A percentile compares a stretch with the other conserved stretches of the same genome.
These are phyloP conservation scores for Penstemon newberryi DNA, from an alignment of 257 asterid genomes.

Conservation along the genomic window DNA sequence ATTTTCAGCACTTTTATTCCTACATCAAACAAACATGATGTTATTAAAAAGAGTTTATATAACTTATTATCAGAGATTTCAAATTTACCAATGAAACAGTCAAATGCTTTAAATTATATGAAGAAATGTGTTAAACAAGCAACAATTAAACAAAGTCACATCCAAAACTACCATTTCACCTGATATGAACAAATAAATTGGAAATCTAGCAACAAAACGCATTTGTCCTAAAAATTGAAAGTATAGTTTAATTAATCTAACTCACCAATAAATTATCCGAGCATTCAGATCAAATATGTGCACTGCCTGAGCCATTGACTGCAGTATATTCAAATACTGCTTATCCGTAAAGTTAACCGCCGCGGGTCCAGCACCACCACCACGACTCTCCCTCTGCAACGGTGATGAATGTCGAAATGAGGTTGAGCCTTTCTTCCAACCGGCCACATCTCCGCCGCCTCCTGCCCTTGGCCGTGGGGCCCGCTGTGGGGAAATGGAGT, in stretches of 20 bases:
- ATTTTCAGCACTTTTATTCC: conserved; percentile 81
- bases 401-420: conserved; percentile 79
- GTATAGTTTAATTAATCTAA: conserved; percentile 28
- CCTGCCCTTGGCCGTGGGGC: conserved; percentile 40
- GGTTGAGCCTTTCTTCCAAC: conserved; percentile 64
- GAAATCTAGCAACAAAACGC: conserved; percentile 2
- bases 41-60: background rate
- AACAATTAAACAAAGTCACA: conserved; percentile 1
- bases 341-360: conserved; percentile 68
- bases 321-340: conserved; percentile 84
- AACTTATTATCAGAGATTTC: background rate
- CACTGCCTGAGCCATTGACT: conserved; percentile 94
- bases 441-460: conserved; percentile 35
- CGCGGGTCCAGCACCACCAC: conserved; percentile 41
- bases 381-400: conserved; percentile 68
- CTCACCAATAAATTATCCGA: conserved; percentile 83
- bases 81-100: background rate
- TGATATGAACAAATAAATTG: conserved; percentile 2
- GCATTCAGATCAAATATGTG: conserved; percentile 69
- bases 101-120: background rate
- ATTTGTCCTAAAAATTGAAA: conserved; percentile 23
- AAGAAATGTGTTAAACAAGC: background rate
- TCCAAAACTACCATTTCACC: background rate
- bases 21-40: conserved; percentile 30
- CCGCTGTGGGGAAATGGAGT: conserved; percentile 76